Evolutionary conservation across 2,329 filamentous ascomycete genomes (phyloP), one percentile per base, ranked within the genome.

Genomic region (Microcyclosporella mali): DNA sequence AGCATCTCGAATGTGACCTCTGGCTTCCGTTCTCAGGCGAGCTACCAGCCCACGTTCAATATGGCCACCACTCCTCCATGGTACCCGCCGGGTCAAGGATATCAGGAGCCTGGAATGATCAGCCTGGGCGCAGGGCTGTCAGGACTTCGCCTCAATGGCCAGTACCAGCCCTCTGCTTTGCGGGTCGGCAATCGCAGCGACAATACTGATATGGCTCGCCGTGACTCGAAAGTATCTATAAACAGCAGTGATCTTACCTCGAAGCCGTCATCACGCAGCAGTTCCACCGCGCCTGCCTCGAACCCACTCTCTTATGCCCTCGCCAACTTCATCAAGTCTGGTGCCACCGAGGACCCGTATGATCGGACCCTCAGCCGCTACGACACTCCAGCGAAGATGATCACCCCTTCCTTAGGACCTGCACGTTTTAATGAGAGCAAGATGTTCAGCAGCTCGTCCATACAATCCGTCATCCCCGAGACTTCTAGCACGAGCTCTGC

Each of bases 371-470:
- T 51, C 21, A 45, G 33, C 14, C 43, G 40, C 6, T 47, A 47
- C 41, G 41, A 43, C 33, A 46, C 40, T 4, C 37, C 43, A 9
- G 37, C 17, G 9, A 43, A 40, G 37, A 32, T 41, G 12, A 25
- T 37, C 6, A 41, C 45, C 18, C 51, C 49, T 16, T 41, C 42
- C 2, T 38, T 53, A 10, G 60, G 25, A 43, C 60, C 27, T 55
- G 58, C 30, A 19, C 51, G 51, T 12, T 52, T 51, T 46, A 47
- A 50, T 36, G 49, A 53, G 37, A 51, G 42, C 44, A 47, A 43
- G 39, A 46, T 49, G 35, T 27, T 35, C 9, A 31, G 12, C 17
- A 17, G 16, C 9, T 29, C 31, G 9, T n/a, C 18, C n/a, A 16
- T 10, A 15, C 16, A 30, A 8, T 12, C 35, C 7, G 30, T 3